phyloP scores from a whole-genome alignment of 805 yeast genomes.

The Candida xiaguanensis region DNA sequence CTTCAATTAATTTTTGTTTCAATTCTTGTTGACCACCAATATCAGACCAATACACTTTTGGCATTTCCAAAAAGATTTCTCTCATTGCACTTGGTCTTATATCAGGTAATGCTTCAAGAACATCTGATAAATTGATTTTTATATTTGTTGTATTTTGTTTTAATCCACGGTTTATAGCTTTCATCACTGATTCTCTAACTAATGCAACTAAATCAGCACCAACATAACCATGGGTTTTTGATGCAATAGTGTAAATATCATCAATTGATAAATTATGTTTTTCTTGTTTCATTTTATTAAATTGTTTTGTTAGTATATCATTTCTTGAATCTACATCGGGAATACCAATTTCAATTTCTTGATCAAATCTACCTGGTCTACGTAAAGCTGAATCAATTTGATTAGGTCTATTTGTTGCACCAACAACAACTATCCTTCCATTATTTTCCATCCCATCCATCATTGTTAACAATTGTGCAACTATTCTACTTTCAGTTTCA shows the following conservation, averaged over 20 bases:
- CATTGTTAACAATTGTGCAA: slow-evolving; percentile 79
- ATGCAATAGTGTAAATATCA: slow-evolving; percentile 61
- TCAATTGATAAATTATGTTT: slow-evolving; percentile 48
- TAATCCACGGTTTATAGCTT: slow-evolving; percentile 65
- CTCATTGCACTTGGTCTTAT: slow-evolving; percentile 96
- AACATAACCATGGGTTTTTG: slow-evolving; percentile 92
- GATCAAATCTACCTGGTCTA: slow-evolving; percentile 86
- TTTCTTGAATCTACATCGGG: slow-evolving; percentile 81
- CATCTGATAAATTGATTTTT: slow-evolving; percentile 51
- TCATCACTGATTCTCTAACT: slow-evolving; percentile 84
- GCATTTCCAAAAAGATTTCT: slow-evolving; percentile 90
- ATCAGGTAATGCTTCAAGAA: slow-evolving; percentile 71
- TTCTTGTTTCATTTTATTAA: slow-evolving; percentile 44
- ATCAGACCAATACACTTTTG: slow-evolving; percentile 89
- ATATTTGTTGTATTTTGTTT: slow-evolving; percentile 27
- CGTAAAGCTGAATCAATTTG: slow-evolving; percentile 68
- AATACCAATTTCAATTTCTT: slow-evolving; percentile 85
- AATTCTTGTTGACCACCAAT: slow-evolving; percentile 92
- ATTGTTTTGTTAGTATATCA: slow-evolving; percentile 66
- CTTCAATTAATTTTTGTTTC: slow-evolving; percentile 78
- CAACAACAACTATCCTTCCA: slow-evolving; percentile 65
- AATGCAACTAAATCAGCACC: slow-evolving; percentile 93
- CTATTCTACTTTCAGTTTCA: slow-evolving; percentile 86
- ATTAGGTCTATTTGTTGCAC: slow-evolving; percentile 73
- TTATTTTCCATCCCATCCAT: slow-evolving; percentile 74